Conservation (phyloP, 2,329 filamentous ascomycete species). For the Clarireedia sp. region DNA sequence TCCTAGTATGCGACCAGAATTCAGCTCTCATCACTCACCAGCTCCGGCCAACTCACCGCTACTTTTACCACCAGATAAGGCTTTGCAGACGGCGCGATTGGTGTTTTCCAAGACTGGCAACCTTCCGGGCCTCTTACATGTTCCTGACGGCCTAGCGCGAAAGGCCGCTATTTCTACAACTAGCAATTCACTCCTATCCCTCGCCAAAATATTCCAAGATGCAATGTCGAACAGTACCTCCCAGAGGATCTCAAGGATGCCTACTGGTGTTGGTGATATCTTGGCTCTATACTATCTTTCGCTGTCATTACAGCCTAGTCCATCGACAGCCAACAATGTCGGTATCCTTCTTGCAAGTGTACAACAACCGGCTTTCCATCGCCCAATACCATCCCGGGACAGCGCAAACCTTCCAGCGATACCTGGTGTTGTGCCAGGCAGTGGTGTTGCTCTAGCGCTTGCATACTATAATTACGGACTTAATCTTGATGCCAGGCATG, state of each 20-base stretch:
- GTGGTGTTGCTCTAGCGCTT: constrained; percentile 78
- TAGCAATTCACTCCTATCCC: constrained; percentile 86
- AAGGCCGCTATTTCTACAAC: constrained; percentile 84
- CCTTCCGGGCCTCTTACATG: constrained; percentile 69
- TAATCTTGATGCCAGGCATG: constrained; percentile 76
- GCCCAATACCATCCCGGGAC: constrained; percentile 26
- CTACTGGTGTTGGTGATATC: constrained; percentile 81
- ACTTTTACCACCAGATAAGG: constrained; percentile 73
- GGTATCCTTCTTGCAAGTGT: constrained; percentile 94
- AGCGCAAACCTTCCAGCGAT: constrained; percentile 41
- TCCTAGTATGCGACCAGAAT: constrained; percentile 29
- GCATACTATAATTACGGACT: constrained; percentile 95
- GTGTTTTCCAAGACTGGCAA: constrained; percentile 72
- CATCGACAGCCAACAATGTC: constrained; percentile 96
- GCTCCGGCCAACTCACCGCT: constrained; percentile 43
- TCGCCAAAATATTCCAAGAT: constrained; percentile 98
- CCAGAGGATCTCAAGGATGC: constrained; percentile 48
- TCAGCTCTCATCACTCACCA: constrained; percentile 10
- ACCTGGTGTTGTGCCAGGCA: constrained; percentile 76
- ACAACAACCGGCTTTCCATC: constrained; percentile 53
- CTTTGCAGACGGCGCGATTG: constrained; percentile 71
- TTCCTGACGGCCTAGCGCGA: constrained; percentile 62
- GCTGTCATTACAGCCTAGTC: constrained; percentile 86
- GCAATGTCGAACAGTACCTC: constrained; percentile 62
- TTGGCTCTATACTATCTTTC: constrained; percentile 93